These are phyloP conservation scores for Nicotiana benthamiana DNA, from an alignment of 257 asterid species.

Conservation along the genomic window DNA sequence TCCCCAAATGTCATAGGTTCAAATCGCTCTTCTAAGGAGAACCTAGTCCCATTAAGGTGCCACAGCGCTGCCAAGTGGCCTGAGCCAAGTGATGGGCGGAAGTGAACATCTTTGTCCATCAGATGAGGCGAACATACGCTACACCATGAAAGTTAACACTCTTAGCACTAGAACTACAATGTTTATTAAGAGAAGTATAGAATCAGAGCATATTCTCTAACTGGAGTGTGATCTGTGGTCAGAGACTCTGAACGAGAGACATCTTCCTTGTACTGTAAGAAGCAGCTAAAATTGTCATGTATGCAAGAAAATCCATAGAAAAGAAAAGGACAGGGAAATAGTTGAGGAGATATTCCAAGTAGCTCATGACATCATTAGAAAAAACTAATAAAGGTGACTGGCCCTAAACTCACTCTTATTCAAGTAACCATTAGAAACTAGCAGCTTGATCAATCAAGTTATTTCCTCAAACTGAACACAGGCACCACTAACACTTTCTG, in stretches of 20 bases:
- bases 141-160: conserved; percentile 17
- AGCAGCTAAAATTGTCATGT: not conserved
- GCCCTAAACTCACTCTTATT: not conserved
- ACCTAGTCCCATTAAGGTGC: conserved; percentile 27
- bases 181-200: not conserved
- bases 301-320: not conserved
- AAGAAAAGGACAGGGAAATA: not conserved
- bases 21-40: conserved; percentile 42
- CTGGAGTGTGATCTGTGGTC: conserved; percentile 45
- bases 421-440: not conserved
- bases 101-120: conserved; percentile 19
- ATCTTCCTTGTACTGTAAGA: conserved; percentile 18
- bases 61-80: conserved; percentile 29
- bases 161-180: not conserved
- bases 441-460: not conserved
- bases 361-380: not conserved
- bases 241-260: conserved; percentile 21
- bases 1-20: conserved; percentile 48
- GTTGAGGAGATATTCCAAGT: not conserved
- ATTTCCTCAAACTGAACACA: not conserved
- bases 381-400: not conserved
- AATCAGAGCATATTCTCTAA: conserved; percentile 50
- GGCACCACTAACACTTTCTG: not conserved
- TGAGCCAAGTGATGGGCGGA: conserved; percentile 15
- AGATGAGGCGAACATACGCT: conserved; percentile 46